Evolutionary conservation across 2,329 filamentous ascomycete genomes (phyloP).

Genomic region (Fusarium sp.): DNA sequence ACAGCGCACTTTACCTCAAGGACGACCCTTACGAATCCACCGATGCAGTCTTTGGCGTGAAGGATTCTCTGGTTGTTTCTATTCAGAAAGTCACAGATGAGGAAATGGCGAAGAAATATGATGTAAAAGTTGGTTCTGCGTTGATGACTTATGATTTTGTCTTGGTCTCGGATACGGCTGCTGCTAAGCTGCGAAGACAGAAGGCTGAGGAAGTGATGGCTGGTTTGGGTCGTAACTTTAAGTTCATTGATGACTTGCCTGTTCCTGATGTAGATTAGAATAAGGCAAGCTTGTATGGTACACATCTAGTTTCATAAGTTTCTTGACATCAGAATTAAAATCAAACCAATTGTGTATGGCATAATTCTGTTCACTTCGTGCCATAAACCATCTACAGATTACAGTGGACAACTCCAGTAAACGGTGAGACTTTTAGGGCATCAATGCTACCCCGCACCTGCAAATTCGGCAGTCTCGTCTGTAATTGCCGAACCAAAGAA

Average conservation of each 20-base stretch:
- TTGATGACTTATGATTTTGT: conserved; percentile 25
- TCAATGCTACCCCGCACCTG: not conserved
- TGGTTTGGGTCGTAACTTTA: conserved; percentile 5
- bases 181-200: conserved; percentile 8
- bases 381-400: not conserved
- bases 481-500: conserved; percentile 1
- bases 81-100: conserved; percentile 5
- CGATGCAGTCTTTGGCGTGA: conserved; percentile 26
- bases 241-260: conserved; percentile 15
- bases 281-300: accelerated
- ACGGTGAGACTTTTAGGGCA: not conserved
- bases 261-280: conserved; percentile 18
- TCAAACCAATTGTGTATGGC: accelerated
- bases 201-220: conserved; percentile 27
- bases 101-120: conserved; percentile 8
- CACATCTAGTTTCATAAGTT: accelerated
- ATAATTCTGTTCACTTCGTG: not conserved
- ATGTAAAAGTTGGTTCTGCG: not conserved
- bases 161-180: conserved; percentile 12
- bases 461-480: not conserved
- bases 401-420: not conserved
- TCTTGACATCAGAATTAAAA: accelerated
- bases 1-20: conserved; percentile 16
- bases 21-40: conserved; percentile 24
- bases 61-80: conserved; percentile 16